Evolutionary conservation across 2,329 filamentous ascomycete genomes (phyloP), one percentile per base, ranked within the genome.

Genomic region (Leptographium wingfieldii): DNA sequence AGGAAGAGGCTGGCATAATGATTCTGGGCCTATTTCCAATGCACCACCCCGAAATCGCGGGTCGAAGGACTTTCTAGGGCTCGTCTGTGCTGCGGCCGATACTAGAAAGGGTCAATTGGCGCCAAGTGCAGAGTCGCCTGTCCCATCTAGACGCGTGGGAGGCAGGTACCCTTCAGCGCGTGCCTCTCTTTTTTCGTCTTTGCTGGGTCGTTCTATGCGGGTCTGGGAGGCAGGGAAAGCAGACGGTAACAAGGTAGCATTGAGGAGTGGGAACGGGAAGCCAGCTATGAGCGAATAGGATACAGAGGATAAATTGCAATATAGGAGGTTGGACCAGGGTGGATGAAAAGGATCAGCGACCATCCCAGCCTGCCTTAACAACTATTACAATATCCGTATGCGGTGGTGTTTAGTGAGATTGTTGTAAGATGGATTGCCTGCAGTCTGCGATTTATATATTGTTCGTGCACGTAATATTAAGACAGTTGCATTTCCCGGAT

Each of bases 231-330:
- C 61, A 55, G 61, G 61, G 9, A 31, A 33, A 29, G 31, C 25
- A 31, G n/a, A 31, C 25, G 29, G 25, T 40, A 16, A 14, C 14
- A 35, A 35, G 12, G 38, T 40, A 19, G 33, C 40, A 40, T 33
- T 33, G 55, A 55, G 40, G 22, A 22, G 48, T 27, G 48, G 25
- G 11, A 51, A 51, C 25, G 22, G 48, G 48, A 27, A 27, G 48
- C 48, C 25, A 27, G 56, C 29, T 40, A 54, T 14, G 29, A 56
- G 35, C n/a, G 53, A 54, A 62, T 57, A 53, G 31, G 49, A 16
- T 59, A 58, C 56, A 61, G 60, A 57, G 60, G 63, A 60, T 56
- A 64, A 60, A 64, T 64, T 64, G 60, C 61, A 60, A 57, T 60
- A 57, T 58, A 62, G 61, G 63, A 61, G 61, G 59, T 59, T 60